Evolutionary conservation across 1,139 yeast genomes (phyloP), one percentile per base, ranked within the genome.

Genomic region (Kurtzmaniella quercitrusa): DNA sequence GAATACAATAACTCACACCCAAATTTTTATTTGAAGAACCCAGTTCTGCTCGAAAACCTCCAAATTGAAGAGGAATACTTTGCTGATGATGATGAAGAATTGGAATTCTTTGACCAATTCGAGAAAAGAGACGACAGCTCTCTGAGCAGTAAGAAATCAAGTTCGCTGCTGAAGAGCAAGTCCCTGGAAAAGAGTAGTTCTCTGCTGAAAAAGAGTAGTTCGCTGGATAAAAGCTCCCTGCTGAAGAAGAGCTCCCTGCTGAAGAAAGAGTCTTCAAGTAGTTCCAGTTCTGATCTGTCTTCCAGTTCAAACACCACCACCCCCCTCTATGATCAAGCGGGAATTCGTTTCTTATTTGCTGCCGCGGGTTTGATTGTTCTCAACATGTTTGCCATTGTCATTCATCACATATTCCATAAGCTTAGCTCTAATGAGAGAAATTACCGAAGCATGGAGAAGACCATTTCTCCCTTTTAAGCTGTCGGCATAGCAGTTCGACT

Each of bases 401-500:
- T 69, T 36, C 74, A 68, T 46, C 75, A 69, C 44, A 44, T 68
- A 20, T 66, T 60, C 47, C 53, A 59, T 50, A 55, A 57, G 40
- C 50, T 61, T 7, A 54, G 66, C n/a, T 55, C 60, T 38, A 52
- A 62, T 1, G 61, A 57, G 32, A 64, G 63, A 45, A 52, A 64
- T 6, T 69, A 69, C 47, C 52, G 68, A 41, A 60, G 61, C n/a
- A 55, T 69, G 20, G 71, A 67, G 34, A 68, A 65, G 42, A 61
- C 56, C 38, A 57, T 65, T 23, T 66, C 73, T 16, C 75, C 75
- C 3, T 65, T 65, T 46, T 65, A 56, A 46, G 16, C 11, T 15
- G 19, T 7, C 26, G 11, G 11, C 9, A 6, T 11, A 21, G 11
- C 26, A n/a, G n/a, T 21, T 21, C 26, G 26, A 21, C 26, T n/a